Percentiles rank a stretch among this genome's conserved stretches.
Evolutionary conservation across 2,329 filamentous ascomycete genomes (phyloP).

Genomic region (Fusarium transvaalense): DNA sequence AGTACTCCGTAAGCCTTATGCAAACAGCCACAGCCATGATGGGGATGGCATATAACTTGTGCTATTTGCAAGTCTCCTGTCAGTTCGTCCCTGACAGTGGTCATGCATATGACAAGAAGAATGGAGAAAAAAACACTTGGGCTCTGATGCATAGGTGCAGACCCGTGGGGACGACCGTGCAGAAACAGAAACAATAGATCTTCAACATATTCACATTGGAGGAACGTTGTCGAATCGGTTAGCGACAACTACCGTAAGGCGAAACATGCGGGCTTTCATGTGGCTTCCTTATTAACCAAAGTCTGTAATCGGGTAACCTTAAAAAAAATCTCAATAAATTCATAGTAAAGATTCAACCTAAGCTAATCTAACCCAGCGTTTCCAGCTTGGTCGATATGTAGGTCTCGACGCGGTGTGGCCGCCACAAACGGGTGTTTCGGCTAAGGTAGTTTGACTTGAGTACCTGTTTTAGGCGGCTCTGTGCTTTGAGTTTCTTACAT

Average conservation of each 20-base stretch:
- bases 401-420: conserved; percentile 15
- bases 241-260: conserved; percentile 10
- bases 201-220: background rate
- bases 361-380: conserved; percentile 17
- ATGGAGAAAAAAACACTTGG: background rate
- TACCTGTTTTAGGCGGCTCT: conserved; percentile 17
- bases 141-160: background rate
- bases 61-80: background rate
- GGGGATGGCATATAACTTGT: background rate
- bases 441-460: background rate
- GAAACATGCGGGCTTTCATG: conserved; percentile 17
- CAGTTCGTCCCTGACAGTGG: background rate
- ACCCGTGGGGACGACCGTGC: conserved; percentile 11
- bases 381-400: background rate
- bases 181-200: conserved; percentile 33
- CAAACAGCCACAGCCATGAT: background rate
- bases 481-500: background rate
- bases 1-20: background rate
- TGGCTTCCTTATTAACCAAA: conserved; percentile 6
- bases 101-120: background rate
- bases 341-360: background rate
- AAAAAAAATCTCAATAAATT: conserved; percentile 2
- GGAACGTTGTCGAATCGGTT: conserved; percentile 16
- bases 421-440: conserved; percentile 18
- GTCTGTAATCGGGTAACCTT: conserved; percentile 16